Base-by-base conservation (phyloP, 495 filamentous ascomycete genomes). In the Penicillium ochrochloron region DNA sequence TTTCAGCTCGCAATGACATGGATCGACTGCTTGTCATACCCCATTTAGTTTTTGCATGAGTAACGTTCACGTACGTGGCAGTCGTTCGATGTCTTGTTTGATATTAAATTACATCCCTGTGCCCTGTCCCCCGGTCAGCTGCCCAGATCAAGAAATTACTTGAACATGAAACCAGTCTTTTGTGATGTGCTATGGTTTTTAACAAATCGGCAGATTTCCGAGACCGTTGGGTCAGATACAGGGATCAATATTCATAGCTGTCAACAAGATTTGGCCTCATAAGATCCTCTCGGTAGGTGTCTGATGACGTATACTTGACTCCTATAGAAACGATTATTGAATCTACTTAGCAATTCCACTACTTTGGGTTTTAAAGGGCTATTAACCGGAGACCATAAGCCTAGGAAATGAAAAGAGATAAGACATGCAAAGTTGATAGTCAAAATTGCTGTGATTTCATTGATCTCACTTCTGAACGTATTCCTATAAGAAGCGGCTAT, bases 81-180 rank as follows among this genome's bases (percentile, higher is more conserved):
- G 23, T 41, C 5, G 58, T 44, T 54, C 46, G 15, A 42, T 57
- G 23, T 64, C 61, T 9, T n/a, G 17, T 14, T 59, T 56, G 44
- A 60, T 63, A 63, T 63, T 60, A 63, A 66, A 51, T 12, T n/a
- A 33, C 17, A 39, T 23, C 59, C 60, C 39, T 59, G 39, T 8
- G 31, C 55, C 55, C 51, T 29, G 56, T 59, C 54, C 55, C 51
- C 31, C 55, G 51, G 59, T 57, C 60, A 63, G 33, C 29, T 37
- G 7, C 31, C 27, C 12, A 12, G 15, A 54, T 7, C 50, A 33
- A 53, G 25, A 14, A 31, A 15, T 33, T 33, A 3, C 4, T 31
- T 54, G 27, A 31, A n/a, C 9, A 54, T 54, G 51, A 56, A 35
- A 52, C 48, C 25, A 12, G 48, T 29, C 9, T 48, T 23, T 0